phyloP scores from a whole-genome alignment of 805 yeast genomes.

The Wickerhamomyces chambardii region DNA sequence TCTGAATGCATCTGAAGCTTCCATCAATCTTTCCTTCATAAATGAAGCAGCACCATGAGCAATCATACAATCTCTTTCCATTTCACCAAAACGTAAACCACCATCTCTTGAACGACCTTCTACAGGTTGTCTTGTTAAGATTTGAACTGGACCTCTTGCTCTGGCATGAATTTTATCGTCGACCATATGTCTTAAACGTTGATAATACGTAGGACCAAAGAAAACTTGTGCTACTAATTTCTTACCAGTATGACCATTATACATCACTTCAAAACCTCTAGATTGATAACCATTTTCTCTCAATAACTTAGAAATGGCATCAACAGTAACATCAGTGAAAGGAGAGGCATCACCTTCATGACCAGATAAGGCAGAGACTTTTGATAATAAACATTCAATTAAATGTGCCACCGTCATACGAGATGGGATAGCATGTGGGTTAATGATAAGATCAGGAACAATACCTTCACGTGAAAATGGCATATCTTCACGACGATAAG shows the following conservation, averaged over 20 bases:
- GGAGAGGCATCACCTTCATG: constrained; percentile 99
- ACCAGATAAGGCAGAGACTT: constrained; percentile 92
- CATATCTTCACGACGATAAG: constrained; percentile 98
- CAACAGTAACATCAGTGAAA: constrained; percentile 96
- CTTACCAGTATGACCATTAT: constrained; percentile 98
- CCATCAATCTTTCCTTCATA: constrained; percentile 96
- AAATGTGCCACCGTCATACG: constrained; percentile 99
- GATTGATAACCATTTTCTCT: constrained; percentile 97
- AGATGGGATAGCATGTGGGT: constrained; percentile 99
- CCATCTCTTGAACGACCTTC: constrained; percentile 99
- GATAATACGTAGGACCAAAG: constrained; percentile 99
- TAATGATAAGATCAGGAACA: constrained; percentile 95
- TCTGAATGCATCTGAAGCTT: constrained; percentile 97
- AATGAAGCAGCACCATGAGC: constrained; percentile 99
- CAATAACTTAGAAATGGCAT: constrained; percentile 84
- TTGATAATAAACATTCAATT: constrained; percentile 93
- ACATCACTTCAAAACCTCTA: constrained; percentile 98
- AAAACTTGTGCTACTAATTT: constrained; percentile 96
- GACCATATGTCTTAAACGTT: constrained; percentile 98
- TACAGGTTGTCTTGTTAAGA: constrained; percentile 95
- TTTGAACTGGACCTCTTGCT: constrained; percentile 98
- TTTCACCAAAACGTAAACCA: constrained; percentile 98
- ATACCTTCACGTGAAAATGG: constrained; percentile 94
- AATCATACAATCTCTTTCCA: constrained; percentile 99
- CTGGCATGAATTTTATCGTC: constrained; percentile 99